These are phyloP conservation scores for Adenanthera pavonina DNA, from an alignment of 306 rosid genomes.

Conservation along the genomic window DNA sequence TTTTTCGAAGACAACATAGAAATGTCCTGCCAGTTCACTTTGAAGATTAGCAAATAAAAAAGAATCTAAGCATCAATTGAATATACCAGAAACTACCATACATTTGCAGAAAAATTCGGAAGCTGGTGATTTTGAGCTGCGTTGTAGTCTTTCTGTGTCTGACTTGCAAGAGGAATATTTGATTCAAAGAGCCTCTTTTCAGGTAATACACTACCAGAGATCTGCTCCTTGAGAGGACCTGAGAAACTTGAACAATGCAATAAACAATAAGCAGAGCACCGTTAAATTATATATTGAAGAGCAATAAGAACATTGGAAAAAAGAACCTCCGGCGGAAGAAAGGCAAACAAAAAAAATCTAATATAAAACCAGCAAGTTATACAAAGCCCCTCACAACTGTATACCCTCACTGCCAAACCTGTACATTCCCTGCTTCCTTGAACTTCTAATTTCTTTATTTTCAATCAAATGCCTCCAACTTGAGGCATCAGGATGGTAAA, in stretches of 20 bases:
- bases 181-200: slow-evolving; percentile 71
- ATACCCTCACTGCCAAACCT: background rate
- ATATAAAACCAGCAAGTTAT: slow-evolving; percentile 26
- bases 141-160: slow-evolving; percentile 56
- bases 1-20: slow-evolving; percentile 73
- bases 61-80: slow-evolving; percentile 38
- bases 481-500: no score
- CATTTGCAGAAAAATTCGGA: slow-evolving; percentile 56
- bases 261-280: slow-evolving; percentile 85
- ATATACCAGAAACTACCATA: slow-evolving; percentile 46
- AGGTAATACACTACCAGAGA: slow-evolving; percentile 61
- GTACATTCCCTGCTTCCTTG: background rate
- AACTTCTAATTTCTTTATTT: background rate
- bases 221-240: slow-evolving; percentile 92
- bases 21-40: slow-evolving; percentile 65
- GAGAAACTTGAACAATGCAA: slow-evolving; percentile 99
- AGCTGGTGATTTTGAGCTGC: slow-evolving; percentile 56
- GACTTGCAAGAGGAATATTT: slow-evolving; percentile 54
- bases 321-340: slow-evolving; percentile 14
- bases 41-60: slow-evolving; percentile 46
- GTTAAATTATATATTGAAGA: slow-evolving; percentile 43
- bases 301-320: slow-evolving; percentile 23
- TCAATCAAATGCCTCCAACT: background rate
- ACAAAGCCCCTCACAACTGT: slow-evolving; percentile 10
- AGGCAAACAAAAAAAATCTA: no score